phyloP scores from a whole-genome alignment of 768 basidiomycete species.

The Boletus rubroflammeus region DNA sequence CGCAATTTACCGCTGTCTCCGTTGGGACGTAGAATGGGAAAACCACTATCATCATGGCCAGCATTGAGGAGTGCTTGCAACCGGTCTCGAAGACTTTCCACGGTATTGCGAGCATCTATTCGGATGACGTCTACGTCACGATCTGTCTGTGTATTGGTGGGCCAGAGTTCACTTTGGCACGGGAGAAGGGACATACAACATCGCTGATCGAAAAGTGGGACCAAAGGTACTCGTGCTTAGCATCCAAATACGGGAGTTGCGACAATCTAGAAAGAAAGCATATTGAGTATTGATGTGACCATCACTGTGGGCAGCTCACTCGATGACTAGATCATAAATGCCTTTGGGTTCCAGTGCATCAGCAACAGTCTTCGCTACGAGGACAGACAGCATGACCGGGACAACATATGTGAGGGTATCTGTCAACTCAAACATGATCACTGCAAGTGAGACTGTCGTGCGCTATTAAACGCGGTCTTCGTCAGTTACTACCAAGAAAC shows the following conservation, averaged over 20 bases:
- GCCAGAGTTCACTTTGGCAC: neutral
- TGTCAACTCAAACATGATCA: constrained; percentile 95
- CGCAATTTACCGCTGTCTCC: constrained; percentile 44
- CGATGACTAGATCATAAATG: constrained; percentile 96
- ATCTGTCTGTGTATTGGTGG: constrained; percentile 48
- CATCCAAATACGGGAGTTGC: constrained; percentile 89
- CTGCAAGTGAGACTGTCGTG: constrained; percentile 90
- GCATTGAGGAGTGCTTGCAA: constrained; percentile 54
- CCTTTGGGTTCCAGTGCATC: constrained; percentile 62
- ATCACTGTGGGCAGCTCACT: constrained; percentile 36
- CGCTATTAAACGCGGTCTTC: constrained; percentile 40
- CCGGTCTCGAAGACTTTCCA: constrained; percentile 68
- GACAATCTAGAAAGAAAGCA: constrained; percentile 45
- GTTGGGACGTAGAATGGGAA: constrained; percentile 73
- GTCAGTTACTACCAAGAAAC: constrained; percentile 3
- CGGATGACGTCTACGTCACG: constrained; percentile 67
- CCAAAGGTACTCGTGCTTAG: constrained; percentile 89
- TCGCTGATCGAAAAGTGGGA: constrained; percentile 70
- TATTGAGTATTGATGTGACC: neutral
- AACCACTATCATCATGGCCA: constrained; percentile 76
- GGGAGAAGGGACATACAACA: constrained; percentile 52
- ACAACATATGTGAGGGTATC: constrained; percentile 90
- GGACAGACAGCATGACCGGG: constrained; percentile 82
- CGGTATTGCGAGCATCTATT: constrained; percentile 71
- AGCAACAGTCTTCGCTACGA: constrained; percentile 50